Conservation (phyloP, 768 basidiomycete genomes). For the Suillus ampliporus region DNA sequence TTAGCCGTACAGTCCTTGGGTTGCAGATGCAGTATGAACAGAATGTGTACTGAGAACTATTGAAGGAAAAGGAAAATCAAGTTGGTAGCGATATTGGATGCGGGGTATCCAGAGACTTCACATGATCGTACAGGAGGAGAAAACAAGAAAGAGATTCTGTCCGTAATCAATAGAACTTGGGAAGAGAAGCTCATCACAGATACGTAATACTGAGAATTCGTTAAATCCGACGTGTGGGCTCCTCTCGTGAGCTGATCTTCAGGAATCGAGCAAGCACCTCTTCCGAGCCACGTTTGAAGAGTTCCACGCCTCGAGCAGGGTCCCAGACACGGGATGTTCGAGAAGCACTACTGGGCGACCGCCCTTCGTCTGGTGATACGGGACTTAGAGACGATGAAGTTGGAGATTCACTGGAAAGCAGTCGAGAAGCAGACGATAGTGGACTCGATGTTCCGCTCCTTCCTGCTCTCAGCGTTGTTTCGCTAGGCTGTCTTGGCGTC, state of each 20-base stretch:
- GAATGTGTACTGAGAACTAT: background rate
- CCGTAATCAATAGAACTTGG: slow-evolving; percentile 2
- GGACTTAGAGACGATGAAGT: slow-evolving; percentile 57
- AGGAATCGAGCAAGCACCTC: slow-evolving; percentile 85
- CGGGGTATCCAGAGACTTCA: slow-evolving; percentile 4
- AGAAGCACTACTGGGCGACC: slow-evolving; percentile 35
- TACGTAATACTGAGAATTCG: slow-evolving; percentile 4
- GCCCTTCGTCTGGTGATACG: slow-evolving; percentile 52
- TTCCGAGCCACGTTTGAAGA: slow-evolving; percentile 88
- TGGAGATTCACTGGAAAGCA: slow-evolving; percentile 50
- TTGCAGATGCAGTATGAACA: too few species aligned
- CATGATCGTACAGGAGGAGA: background rate
- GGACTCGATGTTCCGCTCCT: slow-evolving; percentile 15
- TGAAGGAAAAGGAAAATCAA: background rate
- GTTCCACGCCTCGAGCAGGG: slow-evolving; percentile 81
- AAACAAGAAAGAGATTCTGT: slow-evolving; percentile 1
- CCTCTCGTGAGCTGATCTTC: slow-evolving; percentile 77
- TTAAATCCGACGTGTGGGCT: slow-evolving; percentile 39
- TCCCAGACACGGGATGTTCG: slow-evolving; percentile 80
- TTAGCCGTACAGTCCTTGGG: background rate
- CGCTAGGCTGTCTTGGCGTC: slow-evolving; percentile 14
- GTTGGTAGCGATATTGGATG: background rate
- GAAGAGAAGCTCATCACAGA: slow-evolving; percentile 2
- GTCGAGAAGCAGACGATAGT: slow-evolving; percentile 18
- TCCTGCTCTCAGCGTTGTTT: slow-evolving; percentile 12